Percentiles rank a stretch among this genome's conserved stretches.
Conservation (phyloP, 345 rosid genomes). For the Acer saccharum region DNA sequence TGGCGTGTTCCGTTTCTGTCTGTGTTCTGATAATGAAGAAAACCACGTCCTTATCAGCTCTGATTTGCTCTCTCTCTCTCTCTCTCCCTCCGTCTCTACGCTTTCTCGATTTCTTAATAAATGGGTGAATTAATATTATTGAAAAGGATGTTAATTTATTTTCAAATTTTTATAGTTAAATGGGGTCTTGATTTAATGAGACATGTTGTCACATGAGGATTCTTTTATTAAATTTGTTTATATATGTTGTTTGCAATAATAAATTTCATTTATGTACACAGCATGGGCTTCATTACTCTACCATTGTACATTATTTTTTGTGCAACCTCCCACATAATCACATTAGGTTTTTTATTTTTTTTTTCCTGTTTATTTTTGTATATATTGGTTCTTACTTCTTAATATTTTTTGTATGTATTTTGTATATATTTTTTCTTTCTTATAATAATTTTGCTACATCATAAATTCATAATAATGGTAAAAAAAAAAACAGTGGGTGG, state of each 20-base stretch:
- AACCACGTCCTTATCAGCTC: conserved; percentile 16
- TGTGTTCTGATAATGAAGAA: no score
- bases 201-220: background rate
- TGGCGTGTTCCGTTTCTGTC: background rate
- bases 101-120: background rate
- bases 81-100: background rate
- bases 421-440: no score
- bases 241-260: background rate
- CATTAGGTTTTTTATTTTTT: no score
- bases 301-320: no score
- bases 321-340: no score
- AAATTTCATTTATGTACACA: background rate
- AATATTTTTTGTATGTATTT: no score
- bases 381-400: no score
- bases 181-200: background rate
- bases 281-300: background rate
- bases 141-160: no score
- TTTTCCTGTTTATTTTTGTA: no score
- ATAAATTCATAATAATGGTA: no score
- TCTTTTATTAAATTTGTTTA: background rate
- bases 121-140: background rate
- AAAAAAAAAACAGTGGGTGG: background rate
- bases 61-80: background rate
- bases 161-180: background rate
- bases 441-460: no score